Evolutionary conservation across 2,329 filamentous ascomycete genomes (phyloP), one percentile per base, ranked within the genome.

Genomic region (Pseudogymnoascus sp.): DNA sequence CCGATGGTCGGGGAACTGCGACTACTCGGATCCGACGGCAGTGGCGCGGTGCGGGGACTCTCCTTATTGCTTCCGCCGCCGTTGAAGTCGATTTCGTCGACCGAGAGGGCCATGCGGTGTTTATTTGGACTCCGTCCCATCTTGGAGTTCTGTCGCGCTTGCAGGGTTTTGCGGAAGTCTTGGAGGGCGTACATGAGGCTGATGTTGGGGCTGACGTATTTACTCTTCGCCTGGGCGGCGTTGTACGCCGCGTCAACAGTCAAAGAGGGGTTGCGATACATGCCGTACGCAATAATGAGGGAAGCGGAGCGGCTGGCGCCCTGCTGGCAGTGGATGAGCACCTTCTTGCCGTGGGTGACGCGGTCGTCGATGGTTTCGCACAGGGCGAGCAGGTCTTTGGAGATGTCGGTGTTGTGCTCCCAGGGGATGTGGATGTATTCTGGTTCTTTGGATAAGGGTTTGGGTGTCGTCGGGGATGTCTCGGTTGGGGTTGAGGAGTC

Each of bases 201-300:
- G 91, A 96, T 96, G 74, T 96, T 96, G 0, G 90, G 90, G 64
- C 90, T 92, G 69, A 96, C 93, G 90, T 91, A 96, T 71, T 83
- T 86, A 74, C 90, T 95, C 76, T 89, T 89, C 62, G 84, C 82
- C 75, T 96, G 91, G 2, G 91, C 90, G 2, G 87, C 83, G 72
- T 91, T 86, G 72, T 95, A 95, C 2, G 90, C 89, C 73, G 93
- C 89, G 71, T 93, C 92, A 62, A 93, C 89, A 68, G 83, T 90
- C 70, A 91, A 77, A 5, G 86, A 82, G 1, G 90, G 89, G 65
- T 91, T 89, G 72, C 88, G 88, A 74, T 90, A 95, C 64, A 96
- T 78, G 46, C 90, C 90, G 67, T 93, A 96, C 18, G 90, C 90
- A 60, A 96, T 93, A 65, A 96, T 92, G 66, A 96, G 78, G 76